These are phyloP conservation scores for Biscogniauxia mediterranea DNA, from an alignment of 2,329 filamentous ascomycete species.

Conservation along the genomic window DNA sequence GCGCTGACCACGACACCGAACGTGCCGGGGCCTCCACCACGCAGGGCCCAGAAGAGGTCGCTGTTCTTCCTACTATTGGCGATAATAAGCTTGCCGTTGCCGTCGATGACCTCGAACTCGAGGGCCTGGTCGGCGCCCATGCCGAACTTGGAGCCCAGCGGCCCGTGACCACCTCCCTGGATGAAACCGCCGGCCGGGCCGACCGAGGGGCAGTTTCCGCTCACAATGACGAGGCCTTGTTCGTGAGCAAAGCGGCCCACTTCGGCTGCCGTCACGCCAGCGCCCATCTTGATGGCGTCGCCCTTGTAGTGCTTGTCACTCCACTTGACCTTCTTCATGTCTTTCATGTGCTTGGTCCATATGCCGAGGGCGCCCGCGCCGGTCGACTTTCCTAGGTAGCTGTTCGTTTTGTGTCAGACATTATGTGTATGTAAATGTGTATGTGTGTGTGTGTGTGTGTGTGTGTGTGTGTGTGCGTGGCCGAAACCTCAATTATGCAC, in stretches of 20 bases:
- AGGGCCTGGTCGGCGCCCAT: slow-evolving; percentile 59
- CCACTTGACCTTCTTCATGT: slow-evolving; percentile 37
- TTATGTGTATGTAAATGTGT: too few species aligned
- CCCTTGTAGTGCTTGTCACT: slow-evolving; percentile 44
- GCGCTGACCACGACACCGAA: slow-evolving; percentile 57
- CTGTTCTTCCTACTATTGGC: slow-evolving; percentile 39
- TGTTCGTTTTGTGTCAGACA: not conserved
- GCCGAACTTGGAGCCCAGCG: slow-evolving; percentile 50
- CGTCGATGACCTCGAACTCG: slow-evolving; percentile 53
- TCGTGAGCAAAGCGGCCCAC: slow-evolving; percentile 38
- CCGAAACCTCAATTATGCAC: not conserved
- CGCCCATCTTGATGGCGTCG: slow-evolving; percentile 51
- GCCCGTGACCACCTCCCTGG: slow-evolving; percentile 58
- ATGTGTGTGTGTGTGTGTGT: too few species aligned
- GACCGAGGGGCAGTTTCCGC: slow-evolving; percentile 51
- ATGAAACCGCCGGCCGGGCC: slow-evolving; percentile 58
- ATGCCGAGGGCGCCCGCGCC: slow-evolving; percentile 44
- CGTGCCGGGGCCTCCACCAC: slow-evolving; percentile 57
- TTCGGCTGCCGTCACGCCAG: slow-evolving; percentile 52
- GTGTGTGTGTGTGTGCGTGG: not conserved
- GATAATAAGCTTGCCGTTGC: slow-evolving; percentile 39
- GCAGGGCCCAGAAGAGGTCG: slow-evolving; percentile 63
- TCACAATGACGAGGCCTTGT: slow-evolving; percentile 41
- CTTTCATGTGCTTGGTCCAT: slow-evolving; percentile 44
- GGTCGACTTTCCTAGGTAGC: slow-evolving; percentile 44